Base-by-base conservation (phyloP, 306 rosid genomes). In the Cucumis cinereus region DNA sequence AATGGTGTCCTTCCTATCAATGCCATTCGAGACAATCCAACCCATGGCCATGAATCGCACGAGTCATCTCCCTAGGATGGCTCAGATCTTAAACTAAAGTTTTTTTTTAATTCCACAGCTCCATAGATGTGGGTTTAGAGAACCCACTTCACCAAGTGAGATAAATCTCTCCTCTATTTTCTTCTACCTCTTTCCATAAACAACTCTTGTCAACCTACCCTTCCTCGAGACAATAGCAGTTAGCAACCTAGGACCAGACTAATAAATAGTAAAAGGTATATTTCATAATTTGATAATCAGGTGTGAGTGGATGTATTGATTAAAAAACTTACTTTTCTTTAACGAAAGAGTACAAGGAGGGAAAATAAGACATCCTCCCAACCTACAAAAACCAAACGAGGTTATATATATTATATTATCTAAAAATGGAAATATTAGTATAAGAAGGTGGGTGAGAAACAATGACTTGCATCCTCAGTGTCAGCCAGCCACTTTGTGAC, bases 341-440 rank as follows among this genome's bases (percentile, higher is more conserved):
- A 35, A 33, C 70, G 67, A 60, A 63, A 63, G 70, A 63, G 70
- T 33, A 63, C 70, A 33, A 63, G 70, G 70, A 63, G 70, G 45
- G 45, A 63, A 63, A 63, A 63, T 33, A 63, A 63, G 70, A 63
- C 70, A 63, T 17, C 70, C 70, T 63, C 45, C 70, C 47, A 33
- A 63, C 45, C 45, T 63, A 33, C 45, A 63, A 63, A 60, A 63
- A 63, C 70, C 47, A 63, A 63, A 63, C 47, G 24, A 35, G 47
- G 70, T 63, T 35, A 63, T 35, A 16, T 63, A 63, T 35, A 35
- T 33, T 30, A 63, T 35, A 63, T 63, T 35, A 35, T 35, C 47
- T 63, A 63, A 33, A 17, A 63, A 35, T 19, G 47, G 45, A 63
- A 35, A 63, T 63, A 63, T 35, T 63, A 63, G 67, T 35, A 66